Conservation (phyloP, 2,329 filamentous ascomycete genomes). For the Colletotrichum paranaense region DNA sequence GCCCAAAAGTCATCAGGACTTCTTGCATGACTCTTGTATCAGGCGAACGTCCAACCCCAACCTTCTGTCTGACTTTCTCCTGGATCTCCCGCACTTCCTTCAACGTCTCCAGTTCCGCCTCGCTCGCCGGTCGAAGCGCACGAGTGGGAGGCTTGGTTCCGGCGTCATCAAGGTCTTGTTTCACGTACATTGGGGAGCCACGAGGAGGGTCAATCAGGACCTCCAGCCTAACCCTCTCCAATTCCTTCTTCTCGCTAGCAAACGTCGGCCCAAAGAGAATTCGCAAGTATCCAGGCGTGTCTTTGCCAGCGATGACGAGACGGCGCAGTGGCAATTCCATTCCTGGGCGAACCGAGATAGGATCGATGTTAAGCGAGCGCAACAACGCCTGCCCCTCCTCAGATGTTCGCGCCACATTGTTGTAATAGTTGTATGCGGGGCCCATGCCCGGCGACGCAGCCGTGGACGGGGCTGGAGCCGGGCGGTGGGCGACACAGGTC, state of each 20-base stretch:
- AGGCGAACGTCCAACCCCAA: background rate
- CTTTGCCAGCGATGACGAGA: background rate
- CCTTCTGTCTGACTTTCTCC: background rate
- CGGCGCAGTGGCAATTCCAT: background rate
- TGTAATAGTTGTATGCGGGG: background rate
- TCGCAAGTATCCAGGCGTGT: background rate
- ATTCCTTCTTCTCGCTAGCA: background rate
- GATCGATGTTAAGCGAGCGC: background rate
- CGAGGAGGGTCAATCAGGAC: background rate
- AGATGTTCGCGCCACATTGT: background rate
- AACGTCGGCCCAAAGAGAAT: background rate
- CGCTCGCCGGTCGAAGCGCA: background rate
- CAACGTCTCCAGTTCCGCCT: background rate
- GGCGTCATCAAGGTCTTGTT: background rate
- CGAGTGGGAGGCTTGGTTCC: background rate
- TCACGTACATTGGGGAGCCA: background rate
- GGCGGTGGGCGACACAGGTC: slow-evolving; percentile 4
- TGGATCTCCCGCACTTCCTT: slow-evolving; percentile 2
- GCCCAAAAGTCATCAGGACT: background rate
- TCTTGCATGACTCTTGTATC: background rate
- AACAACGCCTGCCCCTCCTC: background rate
- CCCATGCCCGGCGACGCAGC: background rate
- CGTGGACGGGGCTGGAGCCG: background rate
- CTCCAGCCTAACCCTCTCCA: background rate
- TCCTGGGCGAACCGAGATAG: background rate